phyloP scores from a whole-genome alignment of 305 asterid genomes.

The Fraxinus greggii region DNA sequence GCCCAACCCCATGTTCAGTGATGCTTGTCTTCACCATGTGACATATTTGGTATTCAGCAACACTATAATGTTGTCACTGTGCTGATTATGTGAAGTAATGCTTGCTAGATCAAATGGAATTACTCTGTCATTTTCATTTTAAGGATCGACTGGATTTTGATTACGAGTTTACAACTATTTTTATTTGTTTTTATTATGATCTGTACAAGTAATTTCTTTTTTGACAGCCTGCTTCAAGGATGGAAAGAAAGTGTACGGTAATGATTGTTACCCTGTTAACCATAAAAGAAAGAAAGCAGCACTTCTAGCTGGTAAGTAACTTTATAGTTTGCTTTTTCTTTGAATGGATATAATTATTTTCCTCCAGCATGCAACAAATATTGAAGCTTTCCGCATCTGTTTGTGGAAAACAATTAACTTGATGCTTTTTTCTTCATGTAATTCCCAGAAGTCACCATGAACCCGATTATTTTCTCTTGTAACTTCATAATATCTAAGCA shows the following conservation, averaged over 20 bases:
- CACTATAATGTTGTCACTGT: neutral
- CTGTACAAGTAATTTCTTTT: neutral
- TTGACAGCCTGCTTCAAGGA: conserved; percentile 54
- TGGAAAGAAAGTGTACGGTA: conserved; percentile 55
- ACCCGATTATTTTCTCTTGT: neutral
- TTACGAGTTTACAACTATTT: neutral
- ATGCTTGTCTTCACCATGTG: neutral
- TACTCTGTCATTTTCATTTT: neutral
- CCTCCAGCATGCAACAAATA: neutral
- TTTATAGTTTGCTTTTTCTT: neutral
- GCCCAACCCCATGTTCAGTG: neutral
- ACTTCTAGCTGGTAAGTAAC: conserved; percentile 52
- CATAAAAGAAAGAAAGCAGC: conserved; percentile 39
- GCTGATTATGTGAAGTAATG: neutral
- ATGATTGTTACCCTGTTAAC: conserved; percentile 41
- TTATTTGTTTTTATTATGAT: neutral
- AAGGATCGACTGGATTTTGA: neutral
- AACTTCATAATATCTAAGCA: neutral
- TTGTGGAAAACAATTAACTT: neutral
- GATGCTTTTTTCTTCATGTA: neutral
- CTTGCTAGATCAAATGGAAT: neutral
- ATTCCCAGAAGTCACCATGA: neutral
- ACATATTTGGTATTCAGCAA: neutral
- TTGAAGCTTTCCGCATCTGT: neutral
- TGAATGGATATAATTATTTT: neutral